These are phyloP conservation scores for Hypholoma sublateritium DNA, from an alignment of 768 basidiomycete genomes.

Conservation along the genomic window DNA sequence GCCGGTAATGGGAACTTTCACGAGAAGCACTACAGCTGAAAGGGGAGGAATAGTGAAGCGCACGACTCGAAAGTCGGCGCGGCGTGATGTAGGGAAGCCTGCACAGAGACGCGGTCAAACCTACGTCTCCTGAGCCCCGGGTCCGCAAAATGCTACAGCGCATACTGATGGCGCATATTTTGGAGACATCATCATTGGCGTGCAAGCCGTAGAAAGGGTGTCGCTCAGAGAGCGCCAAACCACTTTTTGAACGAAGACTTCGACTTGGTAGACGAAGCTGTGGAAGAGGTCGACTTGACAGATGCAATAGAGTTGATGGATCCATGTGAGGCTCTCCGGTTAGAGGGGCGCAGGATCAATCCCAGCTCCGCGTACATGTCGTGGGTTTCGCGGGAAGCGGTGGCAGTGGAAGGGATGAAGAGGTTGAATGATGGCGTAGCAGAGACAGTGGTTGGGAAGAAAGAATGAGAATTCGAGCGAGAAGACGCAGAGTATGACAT, in stretches of 20 bases:
- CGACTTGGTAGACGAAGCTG: constrained; percentile 13
- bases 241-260: constrained; percentile 22
- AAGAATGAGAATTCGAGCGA: constrained; percentile 21
- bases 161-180: constrained; percentile 1
- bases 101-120: neutral
- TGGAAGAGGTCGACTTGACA: constrained; percentile 12
- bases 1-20: neutral
- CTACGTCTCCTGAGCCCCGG: neutral
- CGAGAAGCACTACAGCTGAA: neutral
- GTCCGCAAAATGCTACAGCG: neutral
- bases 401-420: constrained; percentile 32
- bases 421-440: constrained; percentile 27
- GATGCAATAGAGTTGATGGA: constrained; percentile 7
- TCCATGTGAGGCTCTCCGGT: constrained; percentile 11
- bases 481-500: constrained; percentile 28
- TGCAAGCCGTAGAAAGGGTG: neutral
- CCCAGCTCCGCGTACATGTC: constrained; percentile 39
- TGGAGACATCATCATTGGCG: constrained; percentile 1
- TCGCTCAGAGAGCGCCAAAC: constrained; percentile 18
- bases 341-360: constrained; percentile 30
- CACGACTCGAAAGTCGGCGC: neutral
- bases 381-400: constrained; percentile 36
- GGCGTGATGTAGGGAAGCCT: neutral
- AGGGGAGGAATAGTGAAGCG: neutral
- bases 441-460: constrained; percentile 21